Percentiles rank a stretch among this genome's conserved stretches.
Evolutionary conservation across 2,329 filamentous ascomycete species (phyloP).

Genomic region (Helotiales sp.): DNA sequence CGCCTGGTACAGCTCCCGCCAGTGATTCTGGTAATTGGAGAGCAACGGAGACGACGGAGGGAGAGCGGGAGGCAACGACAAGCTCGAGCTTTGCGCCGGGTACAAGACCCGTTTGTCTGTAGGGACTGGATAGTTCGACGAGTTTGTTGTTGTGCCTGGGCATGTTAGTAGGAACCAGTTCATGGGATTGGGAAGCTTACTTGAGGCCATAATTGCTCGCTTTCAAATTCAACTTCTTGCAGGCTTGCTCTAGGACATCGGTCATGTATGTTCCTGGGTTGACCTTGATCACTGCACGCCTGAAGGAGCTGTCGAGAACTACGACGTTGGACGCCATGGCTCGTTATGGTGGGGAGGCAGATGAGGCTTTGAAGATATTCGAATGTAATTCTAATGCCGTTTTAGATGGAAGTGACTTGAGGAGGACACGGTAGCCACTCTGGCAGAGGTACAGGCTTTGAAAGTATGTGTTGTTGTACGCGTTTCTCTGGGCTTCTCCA

Average conservation of each 20-base stretch:
- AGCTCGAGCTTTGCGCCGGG: slow-evolving; percentile 93
- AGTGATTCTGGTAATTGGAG: slow-evolving; percentile 81
- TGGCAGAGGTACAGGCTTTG: background rate
- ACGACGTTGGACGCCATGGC: slow-evolving; percentile 86
- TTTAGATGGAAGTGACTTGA: background rate
- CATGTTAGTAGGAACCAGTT: slow-evolving; percentile 27
- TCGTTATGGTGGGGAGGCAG: slow-evolving; percentile 31
- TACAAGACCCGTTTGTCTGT: slow-evolving; percentile 80
- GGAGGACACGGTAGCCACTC: background rate
- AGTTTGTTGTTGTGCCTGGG: slow-evolving; percentile 79
- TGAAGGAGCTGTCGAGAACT: slow-evolving; percentile 80
- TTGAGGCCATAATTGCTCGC: slow-evolving; percentile 81
- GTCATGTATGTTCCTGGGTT: slow-evolving; percentile 79
- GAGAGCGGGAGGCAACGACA: slow-evolving; percentile 82
- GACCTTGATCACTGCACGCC: slow-evolving; percentile 81
- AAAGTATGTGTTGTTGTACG: background rate
- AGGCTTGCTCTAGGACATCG: slow-evolving; percentile 87
- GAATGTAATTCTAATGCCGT: background rate
- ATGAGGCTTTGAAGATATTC: background rate
- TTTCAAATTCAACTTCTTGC: slow-evolving; percentile 67
- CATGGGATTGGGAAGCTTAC: slow-evolving; percentile 51
- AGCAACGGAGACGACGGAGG: slow-evolving; percentile 86
- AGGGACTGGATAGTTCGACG: slow-evolving; percentile 83
- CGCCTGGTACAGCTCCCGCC: slow-evolving; percentile 63
- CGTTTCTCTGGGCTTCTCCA: slow-evolving; percentile 37